Evolutionary conservation across 495 filamentous ascomycete species (phyloP), one percentile per base, ranked within the genome.

Genomic region (Penicillium coprophilum): DNA sequence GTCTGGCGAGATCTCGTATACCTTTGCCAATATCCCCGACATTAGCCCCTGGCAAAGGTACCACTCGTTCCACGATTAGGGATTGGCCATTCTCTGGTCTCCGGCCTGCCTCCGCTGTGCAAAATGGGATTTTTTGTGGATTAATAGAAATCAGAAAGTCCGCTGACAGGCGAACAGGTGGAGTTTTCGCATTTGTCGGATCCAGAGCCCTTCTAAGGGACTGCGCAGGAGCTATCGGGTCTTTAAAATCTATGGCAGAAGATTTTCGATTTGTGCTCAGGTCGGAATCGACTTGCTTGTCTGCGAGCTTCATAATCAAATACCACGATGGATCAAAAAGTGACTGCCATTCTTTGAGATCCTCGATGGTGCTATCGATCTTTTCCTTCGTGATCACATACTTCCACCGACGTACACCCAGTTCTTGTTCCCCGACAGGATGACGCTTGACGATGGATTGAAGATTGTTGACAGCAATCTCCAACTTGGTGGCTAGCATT

Each of bases 281-380:
- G 17, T 21, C 41, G 13, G 10, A 24, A 23, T 45, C 21, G 23
- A 45, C 21, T 13, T 11, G 21, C 8, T 20, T 10, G 41, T 44
- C 51, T 31, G 55, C 46, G 2, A 67, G 56, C 19, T 44, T 52
- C 46, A 67, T 28, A 27, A 71, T 64, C 36, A 73, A 45, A 23
- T 57, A 67, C 66, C 69, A 75, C 4, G 61, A 59, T 5, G 71
- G 61, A 59, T 75, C 65, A 27, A 67, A 75, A n/a, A 53, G 34
- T 23, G 53, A 46, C 46, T 71, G 60, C 65, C 68, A 74, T 17
- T 27, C 11, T 27, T 61, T 31, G 8, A 59, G 43, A n/a, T 59
- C 56, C 11, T 41, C 19, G 12, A 59, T 43, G 41, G 41, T 23
- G 12, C 20, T 13, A 32, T 31, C 48, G 32, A 45, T 45, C 17